Evolutionary conservation across 805 yeast species (phyloP), one percentile per base, ranked within the genome.

Genomic region (Ogataea wickerhamii): DNA sequence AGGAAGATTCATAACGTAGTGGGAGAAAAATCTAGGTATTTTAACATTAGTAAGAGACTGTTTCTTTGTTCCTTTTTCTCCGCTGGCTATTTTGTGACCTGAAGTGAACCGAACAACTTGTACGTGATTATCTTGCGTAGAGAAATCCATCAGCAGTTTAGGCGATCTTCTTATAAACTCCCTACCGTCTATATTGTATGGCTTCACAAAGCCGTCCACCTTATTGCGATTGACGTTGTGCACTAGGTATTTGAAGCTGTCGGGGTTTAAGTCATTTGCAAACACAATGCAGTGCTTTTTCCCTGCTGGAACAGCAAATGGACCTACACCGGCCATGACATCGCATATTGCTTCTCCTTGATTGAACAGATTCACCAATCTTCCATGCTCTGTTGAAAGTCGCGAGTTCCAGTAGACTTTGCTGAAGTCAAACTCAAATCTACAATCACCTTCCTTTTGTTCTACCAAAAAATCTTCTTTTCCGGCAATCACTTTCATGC

Each of bases 291-390:
- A 83, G 12, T 74, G 74, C 44, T 82, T 86, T 60, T 83, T 87
- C 11, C 89, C 98, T 0, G 97, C 95, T 0, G 99, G 99, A 1
- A 93, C 78, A 2, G 95, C 91, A 67, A 94, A 93, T 4, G 99
- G 99, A 0, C 99, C 99, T 2, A 93, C 98, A 32, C 99, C 99
- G 1, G 96, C 98, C 78, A 94, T 86, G 0, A 88, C 97, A 66
- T 93, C 99, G 52, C 87, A 87, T 0, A 94, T 84, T 5, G 87
- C 84, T 42, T 82, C 83, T 7, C 83, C 82, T 28, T 73, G 51
- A 51, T 85, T 82, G 41, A 67, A 69, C 26, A 63, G 55, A 1
- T 64, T 57, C 3, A 93, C 82, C 29, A 93, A 64, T 42, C 98
- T 69, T 32, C 80, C 91, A 60, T 93, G 99, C 54, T 93, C 99